Evolutionary conservation across 2,329 filamentous ascomycete genomes (phyloP).

Genomic region (Monosporascus cannonballus): DNA sequence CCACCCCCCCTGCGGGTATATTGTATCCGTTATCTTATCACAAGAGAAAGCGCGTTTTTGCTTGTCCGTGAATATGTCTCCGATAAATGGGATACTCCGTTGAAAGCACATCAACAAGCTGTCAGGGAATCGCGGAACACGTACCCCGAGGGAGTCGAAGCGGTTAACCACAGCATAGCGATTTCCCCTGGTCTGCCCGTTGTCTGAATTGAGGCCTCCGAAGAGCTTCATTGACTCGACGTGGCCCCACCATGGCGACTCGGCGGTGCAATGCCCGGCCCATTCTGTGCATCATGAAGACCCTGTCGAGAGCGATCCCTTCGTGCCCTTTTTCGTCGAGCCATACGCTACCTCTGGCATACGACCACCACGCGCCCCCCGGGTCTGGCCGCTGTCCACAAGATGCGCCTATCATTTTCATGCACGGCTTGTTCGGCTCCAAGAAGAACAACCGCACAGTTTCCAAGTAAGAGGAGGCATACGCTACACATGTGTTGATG

Average conservation of each 20-base stretch:
- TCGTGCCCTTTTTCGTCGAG: background rate
- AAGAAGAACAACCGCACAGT: constrained; percentile 94
- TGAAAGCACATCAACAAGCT: no score
- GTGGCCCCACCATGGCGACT: background rate
- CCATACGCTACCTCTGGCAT: constrained; percentile 40
- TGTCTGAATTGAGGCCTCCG: no score
- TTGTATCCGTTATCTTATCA: no score
- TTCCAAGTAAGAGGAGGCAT: constrained; percentile 67
- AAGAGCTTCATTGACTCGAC: no score
- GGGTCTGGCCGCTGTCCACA: constrained; percentile 36
- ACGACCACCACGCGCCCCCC: constrained; percentile 59
- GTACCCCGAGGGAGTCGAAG: no score
- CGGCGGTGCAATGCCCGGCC: background rate
- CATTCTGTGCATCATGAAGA: background rate
- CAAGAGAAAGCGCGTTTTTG: no score
- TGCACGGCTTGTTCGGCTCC: constrained; percentile 91
- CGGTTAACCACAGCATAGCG: no score
- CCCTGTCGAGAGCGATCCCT: background rate
- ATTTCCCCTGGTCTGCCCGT: no score
- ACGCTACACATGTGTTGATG: background rate
- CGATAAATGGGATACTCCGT: no score
- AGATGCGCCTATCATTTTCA: constrained; percentile 67
- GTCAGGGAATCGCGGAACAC: no score
- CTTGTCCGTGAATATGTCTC: no score
- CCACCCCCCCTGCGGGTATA: no score